These are phyloP conservation scores for Kodamaea sp. DNA, from an alignment of 1,139 yeast species.

Conservation along the genomic window DNA sequence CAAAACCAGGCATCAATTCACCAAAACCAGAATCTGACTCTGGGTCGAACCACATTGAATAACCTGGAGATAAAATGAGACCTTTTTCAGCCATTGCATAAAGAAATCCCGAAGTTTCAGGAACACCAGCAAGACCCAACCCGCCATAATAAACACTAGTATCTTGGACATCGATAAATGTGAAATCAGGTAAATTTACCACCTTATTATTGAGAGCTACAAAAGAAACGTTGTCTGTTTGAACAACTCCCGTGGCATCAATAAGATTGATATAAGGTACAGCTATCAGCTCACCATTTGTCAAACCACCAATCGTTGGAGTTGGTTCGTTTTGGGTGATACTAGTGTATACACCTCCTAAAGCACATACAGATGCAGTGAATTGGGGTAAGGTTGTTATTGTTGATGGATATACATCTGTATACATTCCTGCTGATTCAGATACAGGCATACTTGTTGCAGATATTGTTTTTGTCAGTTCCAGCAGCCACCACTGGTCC, in stretches of 20 bases:
- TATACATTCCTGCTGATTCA: slow-evolving; percentile 1
- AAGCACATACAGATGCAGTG: slow-evolving; percentile 26
- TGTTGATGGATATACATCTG: slow-evolving; percentile 14
- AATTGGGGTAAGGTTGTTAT: slow-evolving; percentile 20
- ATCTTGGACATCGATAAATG: slow-evolving; percentile 26
- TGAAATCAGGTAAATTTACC: slow-evolving; percentile 20
- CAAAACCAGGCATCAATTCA: slow-evolving; percentile 55
- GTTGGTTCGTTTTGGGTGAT: slow-evolving; percentile 5
- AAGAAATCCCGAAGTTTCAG: slow-evolving; percentile 40
- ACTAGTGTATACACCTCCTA: slow-evolving; percentile 23
- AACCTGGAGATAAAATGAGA: slow-evolving; percentile 45
- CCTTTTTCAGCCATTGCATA: slow-evolving; percentile 28
- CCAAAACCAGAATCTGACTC: slow-evolving; percentile 24
- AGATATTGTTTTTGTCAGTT: background rate
- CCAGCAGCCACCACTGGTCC: slow-evolving; percentile 17
- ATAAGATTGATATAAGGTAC: slow-evolving; percentile 30
- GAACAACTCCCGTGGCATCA: slow-evolving; percentile 25
- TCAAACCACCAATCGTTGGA: slow-evolving; percentile 11
- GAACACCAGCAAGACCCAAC: slow-evolving; percentile 52
- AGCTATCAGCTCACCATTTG: slow-evolving; percentile 16
- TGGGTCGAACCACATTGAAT: slow-evolving; percentile 49
- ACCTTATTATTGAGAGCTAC: slow-evolving; percentile 12
- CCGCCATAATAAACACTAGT: slow-evolving; percentile 30
- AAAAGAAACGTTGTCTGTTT: slow-evolving; percentile 23
- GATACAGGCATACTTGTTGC: slow-evolving; percentile 2